A percentile compares a stretch with the other conserved stretches of the same genome.
These are phyloP conservation scores for Phytophthora palmivora DNA, from an alignment of 352 stramenopile species.

Conservation along the genomic window DNA sequence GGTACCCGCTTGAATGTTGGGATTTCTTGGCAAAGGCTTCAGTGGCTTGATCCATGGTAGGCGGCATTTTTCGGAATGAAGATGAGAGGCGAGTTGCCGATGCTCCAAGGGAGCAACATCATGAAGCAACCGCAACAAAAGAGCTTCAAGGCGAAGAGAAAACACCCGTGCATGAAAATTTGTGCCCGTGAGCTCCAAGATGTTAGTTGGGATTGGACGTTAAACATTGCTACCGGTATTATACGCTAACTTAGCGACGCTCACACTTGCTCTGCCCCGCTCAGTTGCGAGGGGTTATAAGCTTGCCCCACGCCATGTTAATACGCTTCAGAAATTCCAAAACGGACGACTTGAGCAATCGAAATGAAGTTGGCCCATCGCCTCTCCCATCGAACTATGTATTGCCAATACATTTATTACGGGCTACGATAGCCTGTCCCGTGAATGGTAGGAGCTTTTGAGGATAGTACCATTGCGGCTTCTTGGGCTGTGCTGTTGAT, in stretches of 20 bases:
- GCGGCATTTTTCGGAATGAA: constrained; percentile 28
- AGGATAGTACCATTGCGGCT: background rate
- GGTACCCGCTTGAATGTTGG: constrained; percentile 9
- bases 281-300: constrained; percentile 15
- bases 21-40: constrained; percentile 19
- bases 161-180: constrained; percentile 11
- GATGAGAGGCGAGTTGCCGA: background rate
- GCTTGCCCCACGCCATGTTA: background rate
- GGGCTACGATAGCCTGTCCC: background rate
- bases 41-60: constrained; percentile 4
- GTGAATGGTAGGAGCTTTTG: background rate
- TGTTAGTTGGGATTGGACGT: constrained; percentile 17
- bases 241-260: too few relatives aligned
- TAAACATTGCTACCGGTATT: background rate
- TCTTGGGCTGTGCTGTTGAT: background rate
- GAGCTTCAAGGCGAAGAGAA: constrained; percentile 16
- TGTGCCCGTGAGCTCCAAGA: constrained; percentile 4
- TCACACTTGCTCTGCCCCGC: constrained; percentile 17
- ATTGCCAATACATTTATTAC: background rate
- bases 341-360: constrained; percentile 5
- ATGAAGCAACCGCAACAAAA: constrained; percentile 10
- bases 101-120: background rate
- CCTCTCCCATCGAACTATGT: constrained; percentile 16
- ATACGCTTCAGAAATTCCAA: background rate
- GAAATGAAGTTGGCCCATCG: background rate